Base-by-base conservation (phyloP, 345 rosid species). In the Arabidopsis arenosa region DNA sequence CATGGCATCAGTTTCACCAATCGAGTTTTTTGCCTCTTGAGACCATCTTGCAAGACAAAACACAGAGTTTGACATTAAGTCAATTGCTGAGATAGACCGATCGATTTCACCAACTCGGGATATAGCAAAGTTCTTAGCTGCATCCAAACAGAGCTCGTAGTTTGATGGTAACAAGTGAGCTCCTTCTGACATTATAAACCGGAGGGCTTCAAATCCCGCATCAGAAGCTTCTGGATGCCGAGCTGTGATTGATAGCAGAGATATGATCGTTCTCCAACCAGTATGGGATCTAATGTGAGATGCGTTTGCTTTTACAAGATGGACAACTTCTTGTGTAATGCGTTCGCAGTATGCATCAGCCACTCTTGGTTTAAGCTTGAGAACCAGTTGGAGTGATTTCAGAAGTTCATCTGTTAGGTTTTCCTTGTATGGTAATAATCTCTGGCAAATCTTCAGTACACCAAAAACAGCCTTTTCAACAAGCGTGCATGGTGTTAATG, bases 151-250 rank as follows among this genome's bases (percentile, higher is more conserved):
- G 48, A 88, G 87, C 72, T 81, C 67, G 59, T 79, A 90, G 81
- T 90, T 90, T 37, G 91, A 77, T 18, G 93, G 91, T 67, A 84
- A 76, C 56, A 88, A 63, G 73, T 88, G 85, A 15, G 85, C 83
- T 33, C 89, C 96, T 17, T 88, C 91, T 13, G 81, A 78, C 93
- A 90, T 90, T 51, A 86, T 84, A 75, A 88, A 90, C 54, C 77
- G 53, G 6, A 90, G 81, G 9, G 89, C 80, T 63, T 86, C 88
- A 11, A 88, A 90, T 53, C 96, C 96, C 8, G 85, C 74, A 63
- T 85, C 87, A 30, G 93, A 86, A 23, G 96, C 93, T 82, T 90
- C 91, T 61, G 93, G 96, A 80, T 90, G 96, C 30, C 86, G 84
- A 62, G 96, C 93, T 18, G 93, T 83, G 76, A 85, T 86, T 43